A percentile compares a stretch with the other conserved stretches of the same genome.
Evolutionary conservation across 768 basidiomycete genomes (phyloP).

Genomic region (Hygrocybe coccinea): DNA sequence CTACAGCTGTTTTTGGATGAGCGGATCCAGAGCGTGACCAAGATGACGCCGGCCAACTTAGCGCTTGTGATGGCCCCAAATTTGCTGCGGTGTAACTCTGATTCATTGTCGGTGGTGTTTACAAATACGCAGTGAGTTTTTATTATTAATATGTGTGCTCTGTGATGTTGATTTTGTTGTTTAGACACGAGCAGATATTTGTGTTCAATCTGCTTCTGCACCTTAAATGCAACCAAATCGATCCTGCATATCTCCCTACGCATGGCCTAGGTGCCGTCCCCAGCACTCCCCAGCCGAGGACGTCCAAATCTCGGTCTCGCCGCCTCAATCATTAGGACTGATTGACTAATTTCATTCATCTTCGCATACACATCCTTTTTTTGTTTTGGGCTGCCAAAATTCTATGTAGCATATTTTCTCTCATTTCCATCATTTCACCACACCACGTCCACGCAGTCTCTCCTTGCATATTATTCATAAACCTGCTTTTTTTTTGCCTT

Average conservation of each 20-base stretch:
- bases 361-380: not conserved
- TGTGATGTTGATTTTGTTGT: slow-evolving; percentile 9
- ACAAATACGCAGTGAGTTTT: slow-evolving; percentile 86
- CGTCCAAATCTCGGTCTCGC: slow-evolving; percentile 54
- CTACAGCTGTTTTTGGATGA: slow-evolving; percentile 84
- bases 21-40: slow-evolving; percentile 63
- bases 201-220: slow-evolving; percentile 80
- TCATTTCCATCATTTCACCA: not conserved
- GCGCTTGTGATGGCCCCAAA: slow-evolving; percentile 93
- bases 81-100: slow-evolving; percentile 77
- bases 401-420: not conserved
- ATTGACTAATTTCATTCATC: too few relatives aligned
- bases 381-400: too few relatives aligned
- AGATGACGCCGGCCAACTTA: slow-evolving; percentile 87
- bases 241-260: slow-evolving; percentile 67
- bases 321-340: slow-evolving; percentile 27
- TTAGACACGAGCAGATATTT: slow-evolving; percentile 82
- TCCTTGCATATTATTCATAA: too few relatives aligned
- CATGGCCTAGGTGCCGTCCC: slow-evolving; percentile 76
- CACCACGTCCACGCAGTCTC: too few relatives aligned
- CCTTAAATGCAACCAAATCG: slow-evolving; percentile 70
- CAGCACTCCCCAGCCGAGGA: slow-evolving; percentile 41
- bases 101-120: slow-evolving; percentile 84
- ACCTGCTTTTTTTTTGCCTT: too few relatives aligned
- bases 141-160: not conserved